These are phyloP conservation scores for Trichophyton schoenleinii DNA, from an alignment of 2,329 filamentous ascomycete genomes.

Conservation along the genomic window DNA sequence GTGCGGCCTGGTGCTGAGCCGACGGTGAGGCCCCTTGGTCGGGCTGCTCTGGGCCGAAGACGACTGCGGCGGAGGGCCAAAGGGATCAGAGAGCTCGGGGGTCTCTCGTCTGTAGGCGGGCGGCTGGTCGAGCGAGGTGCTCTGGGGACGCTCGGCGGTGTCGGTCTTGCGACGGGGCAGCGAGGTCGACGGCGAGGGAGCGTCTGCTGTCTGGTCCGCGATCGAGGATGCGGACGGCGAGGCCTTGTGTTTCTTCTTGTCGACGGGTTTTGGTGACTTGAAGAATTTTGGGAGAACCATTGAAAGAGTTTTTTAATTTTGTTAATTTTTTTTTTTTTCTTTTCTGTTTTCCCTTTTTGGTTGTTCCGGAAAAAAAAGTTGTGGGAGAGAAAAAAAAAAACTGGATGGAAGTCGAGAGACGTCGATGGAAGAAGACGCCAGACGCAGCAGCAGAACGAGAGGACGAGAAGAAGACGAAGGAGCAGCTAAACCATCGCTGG, in stretches of 20 bases:
- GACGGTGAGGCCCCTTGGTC: slow-evolving; percentile 5
- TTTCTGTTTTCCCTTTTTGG: neutral
- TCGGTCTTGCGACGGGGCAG: neutral
- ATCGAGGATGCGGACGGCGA: neutral
- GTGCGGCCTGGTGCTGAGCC: neutral
- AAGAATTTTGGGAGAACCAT: slow-evolving; percentile 29
- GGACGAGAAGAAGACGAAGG: too few relatives aligned
- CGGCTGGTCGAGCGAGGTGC: neutral
- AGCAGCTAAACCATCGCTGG: too few relatives aligned
- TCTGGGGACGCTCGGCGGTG: neutral
- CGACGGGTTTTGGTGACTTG: slow-evolving; percentile 18
- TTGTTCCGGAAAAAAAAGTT: neutral
- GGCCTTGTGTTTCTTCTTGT: slow-evolving; percentile 18
- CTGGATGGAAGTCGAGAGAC: neutral
- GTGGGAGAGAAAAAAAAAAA: neutral
- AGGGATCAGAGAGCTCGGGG: neutral
- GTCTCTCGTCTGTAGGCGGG: neutral
- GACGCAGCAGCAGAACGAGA: too few relatives aligned
- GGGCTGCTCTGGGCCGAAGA: neutral
- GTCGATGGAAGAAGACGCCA: neutral
- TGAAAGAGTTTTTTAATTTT: neutral
- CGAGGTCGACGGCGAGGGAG: neutral
- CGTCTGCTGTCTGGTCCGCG: neutral
- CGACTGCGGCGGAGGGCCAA: neutral
- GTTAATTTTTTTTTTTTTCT: neutral